Conservation (phyloP, 2,329 filamentous ascomycete genomes). For the Pseudogymnoascus sp. region DNA sequence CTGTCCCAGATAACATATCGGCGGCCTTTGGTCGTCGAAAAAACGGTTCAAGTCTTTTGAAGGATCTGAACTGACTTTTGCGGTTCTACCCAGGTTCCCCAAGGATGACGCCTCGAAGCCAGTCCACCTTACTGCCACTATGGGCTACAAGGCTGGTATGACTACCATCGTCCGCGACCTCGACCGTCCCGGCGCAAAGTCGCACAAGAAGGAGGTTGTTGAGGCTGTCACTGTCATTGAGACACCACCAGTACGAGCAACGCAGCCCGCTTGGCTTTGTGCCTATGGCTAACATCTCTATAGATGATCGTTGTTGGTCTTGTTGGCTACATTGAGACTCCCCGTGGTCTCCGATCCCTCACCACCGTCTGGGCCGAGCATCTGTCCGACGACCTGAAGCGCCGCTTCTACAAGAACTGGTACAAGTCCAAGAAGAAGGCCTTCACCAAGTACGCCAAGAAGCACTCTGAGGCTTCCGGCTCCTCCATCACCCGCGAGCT, state of each 20-base stretch:
- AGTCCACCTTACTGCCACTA: conserved; percentile 93
- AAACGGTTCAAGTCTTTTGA: conserved; percentile 22
- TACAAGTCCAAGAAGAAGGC: conserved; percentile 99
- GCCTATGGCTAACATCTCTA: conserved; percentile 63
- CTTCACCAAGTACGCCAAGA: conserved; percentile 99
- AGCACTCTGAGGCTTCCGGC: conserved; percentile 91
- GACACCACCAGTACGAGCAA: conserved; percentile 91
- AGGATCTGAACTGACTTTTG: conserved; percentile 15
- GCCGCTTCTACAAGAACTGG: conserved; percentile 99
- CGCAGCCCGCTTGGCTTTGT: conserved; percentile 71
- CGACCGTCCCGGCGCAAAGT: conserved; percentile 97
- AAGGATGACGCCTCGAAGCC: conserved; percentile 99
- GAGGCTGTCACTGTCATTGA: conserved; percentile 83
- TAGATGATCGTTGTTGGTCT: conserved; percentile 99
- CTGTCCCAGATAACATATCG: conserved; percentile 19
- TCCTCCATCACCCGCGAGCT: conserved; percentile 91
- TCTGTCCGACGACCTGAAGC: conserved; percentile 96
- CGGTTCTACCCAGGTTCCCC: conserved; percentile 65
- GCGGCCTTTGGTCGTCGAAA: conserved; percentile 18
- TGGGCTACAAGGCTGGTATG: conserved; percentile 99
- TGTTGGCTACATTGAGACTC: conserved; percentile 99
- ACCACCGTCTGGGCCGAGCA: conserved; percentile 99
- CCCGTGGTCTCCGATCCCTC: conserved; percentile 96
- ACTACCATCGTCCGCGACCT: conserved; percentile 98
- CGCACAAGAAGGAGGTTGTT: conserved; percentile 98